Conservation (phyloP, 257 asterid species). For the Solanum paucissectum region DNA sequence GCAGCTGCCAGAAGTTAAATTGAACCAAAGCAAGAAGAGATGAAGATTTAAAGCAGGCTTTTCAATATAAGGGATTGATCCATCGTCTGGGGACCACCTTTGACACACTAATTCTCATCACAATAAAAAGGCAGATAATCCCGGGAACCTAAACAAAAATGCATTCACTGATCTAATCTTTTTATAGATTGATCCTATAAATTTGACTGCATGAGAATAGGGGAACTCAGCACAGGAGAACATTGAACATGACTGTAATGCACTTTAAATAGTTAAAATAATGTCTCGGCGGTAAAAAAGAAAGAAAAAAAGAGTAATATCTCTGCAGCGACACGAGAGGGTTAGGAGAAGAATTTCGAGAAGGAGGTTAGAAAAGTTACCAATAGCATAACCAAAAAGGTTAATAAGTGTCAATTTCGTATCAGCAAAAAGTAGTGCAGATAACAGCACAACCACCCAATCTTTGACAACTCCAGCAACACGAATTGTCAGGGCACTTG, state of each 20-base stretch:
- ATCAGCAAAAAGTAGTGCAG: constrained; percentile 92
- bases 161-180: not conserved
- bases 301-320: not conserved
- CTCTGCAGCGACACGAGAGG: not conserved
- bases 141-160: not conserved
- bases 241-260: not conserved
- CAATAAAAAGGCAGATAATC: not conserved
- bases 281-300: not conserved
- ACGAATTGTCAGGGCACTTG: constrained; percentile 98
- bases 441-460: constrained; percentile 92
- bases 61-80: not conserved
- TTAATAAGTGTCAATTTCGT: constrained; percentile 74
- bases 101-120: not conserved
- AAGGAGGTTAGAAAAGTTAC: constrained; percentile 20
- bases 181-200: not conserved
- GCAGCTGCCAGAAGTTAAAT: not conserved
- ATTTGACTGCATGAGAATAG: not conserved
- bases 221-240: not conserved
- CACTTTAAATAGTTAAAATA: not conserved
- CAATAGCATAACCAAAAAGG: constrained; percentile 87
- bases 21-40: not conserved
- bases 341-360: not conserved
- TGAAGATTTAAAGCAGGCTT: not conserved
- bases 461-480: constrained; percentile 99
- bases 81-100: not conserved